Evolutionary conservation across 345 rosid species (phyloP), one percentile per base, ranked within the genome.

Genomic region (Salix udensis): DNA sequence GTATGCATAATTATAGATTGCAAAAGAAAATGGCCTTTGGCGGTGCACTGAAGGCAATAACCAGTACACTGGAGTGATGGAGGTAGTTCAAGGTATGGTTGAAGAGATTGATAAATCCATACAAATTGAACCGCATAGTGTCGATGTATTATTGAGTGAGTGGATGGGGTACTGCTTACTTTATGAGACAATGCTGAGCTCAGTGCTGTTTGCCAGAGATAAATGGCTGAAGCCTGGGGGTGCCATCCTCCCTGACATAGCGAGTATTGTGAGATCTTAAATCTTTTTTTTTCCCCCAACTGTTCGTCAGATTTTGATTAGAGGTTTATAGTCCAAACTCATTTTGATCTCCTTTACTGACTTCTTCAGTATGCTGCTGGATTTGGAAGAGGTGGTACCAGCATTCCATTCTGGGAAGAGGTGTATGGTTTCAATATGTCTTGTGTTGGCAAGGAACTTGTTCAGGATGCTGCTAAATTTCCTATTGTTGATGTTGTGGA

Each of bases 131-230:
- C 92, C 92, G 16, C 90, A 85, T 15, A 89, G 90, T 74, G 81
- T 87, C 14, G 99, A 96, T 83, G 86, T 93, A 66, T 80, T 93
- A 76, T 83, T 93, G 77, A 96, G 98, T 73, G 99, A 96, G 82
- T 96, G 99, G 99, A 96, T 96, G 99, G 98, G 99, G 76, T 96
- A 96, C 77, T 93, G 99, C 88, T 80, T 96, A 69, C 87, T 96
- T 7, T 93, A 92, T 2, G 99, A 96, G 88, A 81, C 99, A 74
- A 96, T 96, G 98, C 94, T 96, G 46, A 87, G 82, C 79, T 96
- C 99, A 36, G 96, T 96, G 78, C 97, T 96, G 66, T 87, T 78
- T 85, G 99, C 98, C 70, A 89, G 99, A 83, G 99, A 96, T 81
- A 87, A 78, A 66, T 96, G 99, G 99, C 85, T 96, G 86, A 96